These are phyloP conservation scores for Candida frijolesensis DNA, from an alignment of 1,139 yeast species.

Conservation along the genomic window DNA sequence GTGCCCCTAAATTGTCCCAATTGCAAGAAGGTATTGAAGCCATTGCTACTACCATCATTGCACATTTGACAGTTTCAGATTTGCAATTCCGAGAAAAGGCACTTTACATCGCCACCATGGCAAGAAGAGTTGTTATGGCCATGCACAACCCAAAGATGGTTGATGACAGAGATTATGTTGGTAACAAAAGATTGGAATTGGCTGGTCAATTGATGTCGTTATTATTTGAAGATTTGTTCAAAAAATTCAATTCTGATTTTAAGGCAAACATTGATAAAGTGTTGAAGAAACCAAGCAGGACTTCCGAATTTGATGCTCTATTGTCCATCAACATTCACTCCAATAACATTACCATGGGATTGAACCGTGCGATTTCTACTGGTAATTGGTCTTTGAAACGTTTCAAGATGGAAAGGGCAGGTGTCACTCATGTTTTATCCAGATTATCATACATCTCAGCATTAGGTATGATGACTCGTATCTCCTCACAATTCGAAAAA, in stretches of 20 bases:
- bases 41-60: constrained; percentile 92
- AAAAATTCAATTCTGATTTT: constrained; percentile 92
- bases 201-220: constrained; percentile 97
- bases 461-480: constrained; percentile 99
- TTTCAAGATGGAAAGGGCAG: constrained; percentile 99
- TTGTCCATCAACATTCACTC: constrained; percentile 88
- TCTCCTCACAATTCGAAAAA: constrained; percentile 95
- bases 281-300: constrained; percentile 89
- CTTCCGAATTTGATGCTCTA: constrained; percentile 93
- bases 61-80: constrained; percentile 86
- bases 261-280: constrained; percentile 93
- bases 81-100: constrained; percentile 94
- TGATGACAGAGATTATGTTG: constrained; percentile 97
- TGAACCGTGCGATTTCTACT: constrained; percentile 94
- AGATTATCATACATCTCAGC: constrained; percentile 93
- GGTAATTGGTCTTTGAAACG: constrained; percentile 99
- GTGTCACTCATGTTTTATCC: constrained; percentile 94
- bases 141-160: constrained; percentile 94
- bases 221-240: constrained; percentile 93
- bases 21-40: constrained; percentile 98
- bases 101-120: constrained; percentile 91
- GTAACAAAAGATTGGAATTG: constrained; percentile 93
- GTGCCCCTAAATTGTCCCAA: constrained; percentile 76
- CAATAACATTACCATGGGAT: constrained; percentile 89
- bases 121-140: constrained; percentile 93